Evolutionary conservation across 371 early-diverging fungal species (phyloP).

Genomic region (Nematocida ausubeli): DNA sequence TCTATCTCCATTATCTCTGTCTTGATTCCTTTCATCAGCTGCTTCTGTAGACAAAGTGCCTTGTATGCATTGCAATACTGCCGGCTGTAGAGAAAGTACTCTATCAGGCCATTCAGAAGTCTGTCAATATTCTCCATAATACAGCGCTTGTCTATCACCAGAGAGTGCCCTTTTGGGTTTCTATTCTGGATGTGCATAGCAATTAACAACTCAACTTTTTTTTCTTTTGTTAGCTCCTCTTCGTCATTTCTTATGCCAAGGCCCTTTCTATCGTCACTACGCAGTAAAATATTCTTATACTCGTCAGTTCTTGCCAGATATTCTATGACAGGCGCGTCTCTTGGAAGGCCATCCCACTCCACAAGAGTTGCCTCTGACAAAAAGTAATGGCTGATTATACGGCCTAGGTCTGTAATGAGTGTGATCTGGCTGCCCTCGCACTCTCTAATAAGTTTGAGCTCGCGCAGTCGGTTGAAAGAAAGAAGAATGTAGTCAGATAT

Average conservation of each 20-base stretch:
- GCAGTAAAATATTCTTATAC: conserved; percentile 1
- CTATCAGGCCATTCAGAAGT: background rate
- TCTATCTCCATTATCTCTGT: background rate
- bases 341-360: conserved; percentile 1
- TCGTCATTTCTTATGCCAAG: conserved; percentile 25
- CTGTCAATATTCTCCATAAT: conserved; percentile 40
- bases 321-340: background rate
- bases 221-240: conserved; percentile 23
- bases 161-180: conserved; percentile 26
- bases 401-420: conserved; percentile 27
- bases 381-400: conserved; percentile 28
- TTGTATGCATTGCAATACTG: background rate
- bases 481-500: conserved; percentile 59
- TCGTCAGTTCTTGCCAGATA: conserved; percentile 25
- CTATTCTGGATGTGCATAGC: conserved; percentile 27
- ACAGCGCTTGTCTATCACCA: conserved; percentile 26
- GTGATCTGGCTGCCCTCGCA: background rate
- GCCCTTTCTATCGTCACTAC: conserved; percentile 26
- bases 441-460: conserved; percentile 50
- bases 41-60: conserved; percentile 1
- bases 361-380: conserved; percentile 23
- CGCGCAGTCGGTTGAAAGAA: conserved; percentile 52
- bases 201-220: conserved; percentile 22
- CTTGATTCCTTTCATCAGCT: conserved; percentile 1
- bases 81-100: conserved; percentile 11